phyloP scores from a whole-genome alignment of 2,329 filamentous ascomycete genomes.

The Juglanconis sp. region DNA sequence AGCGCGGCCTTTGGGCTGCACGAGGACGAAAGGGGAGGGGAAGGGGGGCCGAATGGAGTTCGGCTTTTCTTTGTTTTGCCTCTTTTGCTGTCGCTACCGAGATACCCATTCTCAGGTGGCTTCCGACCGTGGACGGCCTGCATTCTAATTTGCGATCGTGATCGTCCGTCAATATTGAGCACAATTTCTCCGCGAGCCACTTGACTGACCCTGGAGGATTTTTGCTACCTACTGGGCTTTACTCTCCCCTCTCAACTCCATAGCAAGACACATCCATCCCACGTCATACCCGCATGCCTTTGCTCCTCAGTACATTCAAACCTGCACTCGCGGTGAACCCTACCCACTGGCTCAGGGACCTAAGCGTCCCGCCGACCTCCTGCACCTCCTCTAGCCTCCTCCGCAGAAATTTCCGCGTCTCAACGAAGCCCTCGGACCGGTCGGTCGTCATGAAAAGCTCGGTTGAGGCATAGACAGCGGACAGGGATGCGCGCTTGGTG shows the following conservation, averaged over 20 bases:
- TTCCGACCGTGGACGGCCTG: neutral
- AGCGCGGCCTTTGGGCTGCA: neutral
- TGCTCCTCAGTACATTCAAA: constrained; percentile 82
- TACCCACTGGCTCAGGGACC: constrained; percentile 71
- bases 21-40: too few species aligned
- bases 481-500: constrained; percentile 55
- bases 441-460: constrained; percentile 97
- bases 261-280: too few species aligned
- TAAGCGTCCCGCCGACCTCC: constrained; percentile 58
- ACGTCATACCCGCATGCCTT: constrained; percentile 71
- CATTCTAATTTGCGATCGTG: neutral
- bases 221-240: neutral
- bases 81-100: neutral
- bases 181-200: neutral
- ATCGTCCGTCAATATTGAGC: neutral
- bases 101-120: neutral
- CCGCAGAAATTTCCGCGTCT: constrained; percentile 78
- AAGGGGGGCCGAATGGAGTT: neutral
- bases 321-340: constrained; percentile 75
- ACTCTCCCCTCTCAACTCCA: too few species aligned
- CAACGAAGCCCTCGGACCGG: constrained; percentile 64
- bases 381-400: constrained; percentile 69
- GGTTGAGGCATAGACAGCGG: constrained; percentile 63
- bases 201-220: too few species aligned
- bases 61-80: neutral